phyloP scores from a whole-genome alignment of 176 grass and related monocot species.

The Zoysia pacifica region DNA sequence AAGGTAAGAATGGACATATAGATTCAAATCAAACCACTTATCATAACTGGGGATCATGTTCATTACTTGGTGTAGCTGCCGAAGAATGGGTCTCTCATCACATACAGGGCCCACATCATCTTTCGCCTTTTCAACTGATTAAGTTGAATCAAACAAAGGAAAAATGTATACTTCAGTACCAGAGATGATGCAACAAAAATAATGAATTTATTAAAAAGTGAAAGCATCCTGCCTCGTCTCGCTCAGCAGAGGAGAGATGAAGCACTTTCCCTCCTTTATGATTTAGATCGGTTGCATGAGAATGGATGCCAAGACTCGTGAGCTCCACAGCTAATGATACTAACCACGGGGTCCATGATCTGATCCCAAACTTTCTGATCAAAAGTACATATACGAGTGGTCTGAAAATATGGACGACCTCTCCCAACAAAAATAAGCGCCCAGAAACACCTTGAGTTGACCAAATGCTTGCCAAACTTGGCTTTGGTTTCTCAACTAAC shows the following conservation, averaged over 20 bases:
- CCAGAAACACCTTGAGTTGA: conserved; percentile 68
- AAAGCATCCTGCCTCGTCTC: conserved; percentile 77
- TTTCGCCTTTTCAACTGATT: conserved; percentile 88
- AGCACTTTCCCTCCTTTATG: conserved; percentile 57
- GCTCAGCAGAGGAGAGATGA: conserved; percentile 73
- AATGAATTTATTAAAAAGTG: conserved; percentile 20
- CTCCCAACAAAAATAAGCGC: conserved; percentile 76
- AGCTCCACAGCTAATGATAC: conserved; percentile 83
- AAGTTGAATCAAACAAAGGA: conserved; percentile 2
- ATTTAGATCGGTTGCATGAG: conserved; percentile 51
- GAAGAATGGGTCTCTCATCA: conserved; percentile 98
- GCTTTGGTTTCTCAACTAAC: conserved; percentile 63
- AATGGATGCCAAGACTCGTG: conserved; percentile 78
- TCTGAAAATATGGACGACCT: conserved; percentile 80
- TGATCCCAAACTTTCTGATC: conserved; percentile 90
- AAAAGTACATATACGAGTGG: conserved; percentile 85
- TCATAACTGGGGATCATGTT: background rate
- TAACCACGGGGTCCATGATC: conserved; percentile 94
- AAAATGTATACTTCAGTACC: conserved; percentile 31
- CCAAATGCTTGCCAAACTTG: conserved; percentile 69
- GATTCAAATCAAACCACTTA: background rate
- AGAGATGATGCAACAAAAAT: conserved; percentile 21
- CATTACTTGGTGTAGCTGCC: conserved; percentile 75
- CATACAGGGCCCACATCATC: conserved; percentile 85
- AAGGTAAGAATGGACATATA: conserved; percentile 23